A percentile compares a stretch with the other conserved stretches of the same genome.
Conservation (phyloP, 2,329 filamentous ascomycete species). For the Diatrype stigma region DNA sequence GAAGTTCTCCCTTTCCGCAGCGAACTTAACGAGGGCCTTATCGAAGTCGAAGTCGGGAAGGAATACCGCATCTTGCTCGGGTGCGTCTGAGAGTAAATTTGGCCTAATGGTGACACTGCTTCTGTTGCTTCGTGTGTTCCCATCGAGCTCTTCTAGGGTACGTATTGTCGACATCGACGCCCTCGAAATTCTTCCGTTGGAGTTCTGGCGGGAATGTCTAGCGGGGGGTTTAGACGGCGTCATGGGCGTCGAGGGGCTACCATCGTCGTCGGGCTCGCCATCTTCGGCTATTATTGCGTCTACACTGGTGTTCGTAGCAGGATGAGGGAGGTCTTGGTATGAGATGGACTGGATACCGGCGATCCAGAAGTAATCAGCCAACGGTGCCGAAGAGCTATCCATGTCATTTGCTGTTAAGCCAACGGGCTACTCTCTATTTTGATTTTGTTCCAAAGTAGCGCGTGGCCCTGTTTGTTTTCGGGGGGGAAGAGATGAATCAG, state of each 20-base stretch:
- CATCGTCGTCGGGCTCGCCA: conserved; percentile 49
- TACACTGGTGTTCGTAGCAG: conserved; percentile 36
- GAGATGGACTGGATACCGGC: conserved; percentile 65
- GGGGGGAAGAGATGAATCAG: neutral
- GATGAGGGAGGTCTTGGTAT: conserved; percentile 52
- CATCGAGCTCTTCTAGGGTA: conserved; percentile 55
- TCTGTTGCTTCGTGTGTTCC: conserved; percentile 57
- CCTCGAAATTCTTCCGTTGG: conserved; percentile 55
- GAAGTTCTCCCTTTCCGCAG: conserved; percentile 90
- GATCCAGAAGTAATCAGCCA: conserved; percentile 75
- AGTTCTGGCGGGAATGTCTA: conserved; percentile 59
- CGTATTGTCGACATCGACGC: conserved; percentile 46
- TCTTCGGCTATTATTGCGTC: conserved; percentile 61
- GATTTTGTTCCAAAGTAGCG: conserved; percentile 5
- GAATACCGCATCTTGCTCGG: conserved; percentile 31
- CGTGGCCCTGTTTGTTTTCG: neutral
- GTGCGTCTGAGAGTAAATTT: conserved; percentile 22
- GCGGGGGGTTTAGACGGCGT: conserved; percentile 35
- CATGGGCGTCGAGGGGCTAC: conserved; percentile 23
- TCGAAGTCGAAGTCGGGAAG: conserved; percentile 84
- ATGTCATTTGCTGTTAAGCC: conserved; percentile 38
- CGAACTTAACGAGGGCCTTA: conserved; percentile 87
- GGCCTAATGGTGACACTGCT: conserved; percentile 62
- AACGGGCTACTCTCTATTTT: conserved; percentile 1
- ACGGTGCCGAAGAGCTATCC: conserved; percentile 58